A percentile compares a stretch with the other conserved stretches of the same genome.
phyloP scores from a whole-genome alignment of 495 filamentous ascomycete genomes.

The Platismatia glauca region DNA sequence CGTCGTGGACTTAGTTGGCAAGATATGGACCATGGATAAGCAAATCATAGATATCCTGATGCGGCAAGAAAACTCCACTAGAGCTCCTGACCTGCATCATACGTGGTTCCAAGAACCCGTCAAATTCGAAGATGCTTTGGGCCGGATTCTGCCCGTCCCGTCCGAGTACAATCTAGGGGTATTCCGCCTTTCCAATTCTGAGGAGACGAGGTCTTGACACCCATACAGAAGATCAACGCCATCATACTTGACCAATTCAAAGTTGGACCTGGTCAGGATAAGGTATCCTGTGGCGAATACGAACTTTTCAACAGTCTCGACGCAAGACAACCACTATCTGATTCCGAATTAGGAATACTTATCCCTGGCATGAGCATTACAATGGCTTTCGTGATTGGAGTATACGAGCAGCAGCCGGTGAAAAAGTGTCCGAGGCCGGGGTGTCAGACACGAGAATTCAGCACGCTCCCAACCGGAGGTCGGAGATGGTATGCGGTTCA shows the following conservation, averaged over 20 bases:
- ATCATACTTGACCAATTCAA: constrained; percentile 21
- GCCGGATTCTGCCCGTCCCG: constrained; percentile 18
- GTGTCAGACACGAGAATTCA: background rate
- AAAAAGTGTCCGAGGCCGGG: constrained; percentile 7
- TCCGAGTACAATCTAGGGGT: constrained; percentile 20
- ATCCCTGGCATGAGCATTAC: constrained; percentile 19
- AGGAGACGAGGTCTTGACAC: background rate
- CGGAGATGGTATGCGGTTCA: background rate
- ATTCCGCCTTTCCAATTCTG: background rate
- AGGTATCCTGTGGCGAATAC: constrained; percentile 20
- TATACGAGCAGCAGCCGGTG: background rate
- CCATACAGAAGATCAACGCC: constrained; percentile 12
- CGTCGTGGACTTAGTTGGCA: background rate
- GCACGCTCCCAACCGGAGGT: background rate
- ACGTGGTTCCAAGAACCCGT: constrained; percentile 22
- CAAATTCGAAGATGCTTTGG: constrained; percentile 24
- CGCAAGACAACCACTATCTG: constrained; percentile 9
- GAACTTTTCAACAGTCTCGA: constrained; percentile 21
- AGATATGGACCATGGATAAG: constrained; percentile 1
- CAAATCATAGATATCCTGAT: constrained; percentile 17
- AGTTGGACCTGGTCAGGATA: constrained; percentile 10
- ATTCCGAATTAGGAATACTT: background rate
- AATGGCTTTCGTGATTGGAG: constrained; percentile 19
- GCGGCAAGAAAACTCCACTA: background rate
- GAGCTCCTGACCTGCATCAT: background rate